Percentiles rank a stretch among this genome's conserved stretches.
Conservation (phyloP, 306 rosid genomes). For the Prunus mongolica region DNA sequence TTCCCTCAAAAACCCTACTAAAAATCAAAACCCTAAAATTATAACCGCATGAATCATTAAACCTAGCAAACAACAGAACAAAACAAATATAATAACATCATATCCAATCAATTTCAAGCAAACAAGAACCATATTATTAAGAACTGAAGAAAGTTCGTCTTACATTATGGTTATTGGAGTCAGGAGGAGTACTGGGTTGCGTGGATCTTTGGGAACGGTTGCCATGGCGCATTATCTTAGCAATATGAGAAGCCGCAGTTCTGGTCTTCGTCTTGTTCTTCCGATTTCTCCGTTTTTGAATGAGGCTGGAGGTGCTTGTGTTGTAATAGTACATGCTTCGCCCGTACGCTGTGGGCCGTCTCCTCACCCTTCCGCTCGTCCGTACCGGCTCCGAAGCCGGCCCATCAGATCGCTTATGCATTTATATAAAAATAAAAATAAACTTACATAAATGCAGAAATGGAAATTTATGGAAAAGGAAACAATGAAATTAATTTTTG, state of each 20-base stretch:
- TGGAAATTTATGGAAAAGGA: neutral
- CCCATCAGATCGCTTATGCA: conserved; percentile 80
- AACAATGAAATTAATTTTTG: neutral
- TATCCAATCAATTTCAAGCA: neutral
- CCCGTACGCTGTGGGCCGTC: conserved; percentile 50
- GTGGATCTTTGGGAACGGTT: neutral
- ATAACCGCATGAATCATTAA: neutral
- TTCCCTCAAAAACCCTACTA: neutral
- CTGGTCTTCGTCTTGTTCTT: conserved; percentile 60
- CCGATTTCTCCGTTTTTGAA: conserved; percentile 28
- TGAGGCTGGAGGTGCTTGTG: conserved; percentile 21
- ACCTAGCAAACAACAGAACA: neutral
- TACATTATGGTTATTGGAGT: conserved; percentile 1
- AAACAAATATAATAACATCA: neutral
- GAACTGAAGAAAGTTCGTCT: neutral
- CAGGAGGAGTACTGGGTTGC: neutral
- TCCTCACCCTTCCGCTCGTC: conserved; percentile 68
- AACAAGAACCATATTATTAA: neutral
- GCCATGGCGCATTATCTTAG: conserved; percentile 41
- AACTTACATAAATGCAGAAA: neutral
- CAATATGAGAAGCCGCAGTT: conserved; percentile 80
- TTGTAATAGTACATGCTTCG: conserved; percentile 43
- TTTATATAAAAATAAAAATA: neutral
- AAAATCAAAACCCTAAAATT: neutral
- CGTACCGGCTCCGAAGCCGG: conserved; percentile 54